Percentiles rank a stretch among this genome's conserved stretches.
Evolutionary conservation across 1,284 basidiomycete species (phyloP).

Genomic region (Cutaneotrichosporon mucoides): DNA sequence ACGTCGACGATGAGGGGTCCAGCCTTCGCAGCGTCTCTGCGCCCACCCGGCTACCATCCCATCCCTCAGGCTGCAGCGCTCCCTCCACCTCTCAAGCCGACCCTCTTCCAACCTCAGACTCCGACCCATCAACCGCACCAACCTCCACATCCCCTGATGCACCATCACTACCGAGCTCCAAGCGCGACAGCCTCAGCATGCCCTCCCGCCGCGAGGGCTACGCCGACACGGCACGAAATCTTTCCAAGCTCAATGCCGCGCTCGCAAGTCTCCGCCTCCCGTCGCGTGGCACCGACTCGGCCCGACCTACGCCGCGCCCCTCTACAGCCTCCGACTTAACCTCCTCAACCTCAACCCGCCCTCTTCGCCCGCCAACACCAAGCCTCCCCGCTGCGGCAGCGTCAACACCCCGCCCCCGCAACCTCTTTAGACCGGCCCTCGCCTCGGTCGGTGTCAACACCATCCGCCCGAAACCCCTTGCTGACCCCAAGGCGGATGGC

Average conservation of each 20-base stretch:
- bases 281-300: not conserved
- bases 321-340: not conserved
- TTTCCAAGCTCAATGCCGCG: constrained; percentile 38
- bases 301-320: not conserved
- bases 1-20: not conserved
- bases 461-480: not conserved
- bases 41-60: too few species aligned
- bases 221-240: constrained; percentile 33
- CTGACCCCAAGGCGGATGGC: not conserved
- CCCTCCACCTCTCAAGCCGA: too few species aligned
- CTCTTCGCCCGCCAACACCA: not conserved
- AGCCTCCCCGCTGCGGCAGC: not conserved
- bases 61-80: too few species aligned
- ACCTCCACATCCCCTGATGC: too few species aligned
- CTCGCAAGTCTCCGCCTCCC: constrained; percentile 35
- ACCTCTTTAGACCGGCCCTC: not conserved
- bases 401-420: constrained; percentile 2
- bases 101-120: too few species aligned
- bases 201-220: constrained; percentile 23
- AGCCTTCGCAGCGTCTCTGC: too few species aligned
- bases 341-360: too few species aligned
- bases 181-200: constrained; percentile 13
- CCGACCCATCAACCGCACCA: not conserved
- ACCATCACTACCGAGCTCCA: too few species aligned
- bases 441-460: constrained; percentile 2